These are phyloP conservation scores for Noccaea caerulescens DNA, from an alignment of 345 rosid species.

Conservation along the genomic window DNA sequence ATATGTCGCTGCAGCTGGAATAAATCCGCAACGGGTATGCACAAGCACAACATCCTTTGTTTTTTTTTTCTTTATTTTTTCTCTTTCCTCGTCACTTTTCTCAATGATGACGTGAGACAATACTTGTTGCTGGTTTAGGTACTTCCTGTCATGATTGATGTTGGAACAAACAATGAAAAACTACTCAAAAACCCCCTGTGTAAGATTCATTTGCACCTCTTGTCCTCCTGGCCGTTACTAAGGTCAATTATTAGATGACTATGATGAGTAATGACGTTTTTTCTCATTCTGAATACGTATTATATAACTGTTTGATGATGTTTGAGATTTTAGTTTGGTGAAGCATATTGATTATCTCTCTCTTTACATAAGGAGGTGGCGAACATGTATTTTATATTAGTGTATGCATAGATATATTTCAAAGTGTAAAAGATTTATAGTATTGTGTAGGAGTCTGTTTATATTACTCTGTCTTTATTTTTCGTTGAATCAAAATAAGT, in stretches of 20 bases:
- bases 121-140: constrained; percentile 58
- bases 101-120: constrained; percentile 6
- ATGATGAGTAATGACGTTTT: neutral
- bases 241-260: neutral
- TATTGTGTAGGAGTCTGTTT: constrained; percentile 7
- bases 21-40: constrained; percentile 95
- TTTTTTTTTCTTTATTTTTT: neutral
- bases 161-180: constrained; percentile 96
- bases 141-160: constrained; percentile 99
- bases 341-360: constrained; percentile 6
- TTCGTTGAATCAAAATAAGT: constrained; percentile 9
- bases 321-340: constrained; percentile 20
- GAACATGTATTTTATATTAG: neutral
- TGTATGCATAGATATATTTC: neutral
- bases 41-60: constrained; percentile 13
- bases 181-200: constrained; percentile 83
- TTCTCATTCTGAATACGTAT: neutral
- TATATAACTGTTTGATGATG: constrained; percentile 31
- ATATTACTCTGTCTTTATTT: neutral
- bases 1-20: constrained; percentile 99
- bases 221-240: constrained; percentile 2
- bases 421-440: constrained; percentile 1
- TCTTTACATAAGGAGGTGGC: neutral
- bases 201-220: constrained; percentile 50
- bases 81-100: neutral